Base-by-base conservation (phyloP, 2,329 filamentous ascomycete genomes). In the Botryotinia calthae region DNA sequence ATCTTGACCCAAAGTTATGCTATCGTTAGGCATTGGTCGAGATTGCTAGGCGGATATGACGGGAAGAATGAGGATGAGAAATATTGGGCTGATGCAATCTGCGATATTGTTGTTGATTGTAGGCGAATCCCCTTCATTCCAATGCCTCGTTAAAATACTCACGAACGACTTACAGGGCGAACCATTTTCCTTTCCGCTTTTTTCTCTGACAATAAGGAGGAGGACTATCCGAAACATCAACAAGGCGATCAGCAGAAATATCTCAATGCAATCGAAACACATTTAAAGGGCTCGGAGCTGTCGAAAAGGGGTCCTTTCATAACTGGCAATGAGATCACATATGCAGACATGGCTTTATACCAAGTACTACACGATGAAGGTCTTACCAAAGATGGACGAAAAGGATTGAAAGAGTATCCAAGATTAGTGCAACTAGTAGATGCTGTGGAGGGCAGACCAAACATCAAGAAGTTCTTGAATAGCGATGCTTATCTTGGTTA, bases 1-100 rank as follows among this genome's bases (percentile, higher is more conserved):
- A 80, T 81, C 37, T 73, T 81, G 51, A 81, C 77, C 16, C 79
- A 81, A 67, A 80, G 76, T 48, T 81, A 80, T 75, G 78, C 79
- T 12, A 80, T 82, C 61, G 28, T 48, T 80, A 74, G 80, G 48
- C 79, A 81, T 70, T 81, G 78, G 74, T 74, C 75, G 18, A 61
- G 78, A 44, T 74, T 77, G 61, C 67, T 81, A 40, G 78, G 77
- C 14, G 76, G 71, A 9, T 81, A 81, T 74, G 79, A 80, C 46
- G 79, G 78, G 10, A 74, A 76, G 72, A 79, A 73, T 0, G 78
- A 81, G 66, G 79, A 79, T 31, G 79, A 80, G 73, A 81, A 76
- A 72, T 81, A 80, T 68, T 79, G 77, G 76, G 78, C 76, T 25
- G 79, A 82, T 76, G 75, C 70, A 12, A 79, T 81, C 34, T 79